These are phyloP conservation scores for Galeopsis tetrahit DNA, from an alignment of 257 asterid genomes.

Conservation along the genomic window DNA sequence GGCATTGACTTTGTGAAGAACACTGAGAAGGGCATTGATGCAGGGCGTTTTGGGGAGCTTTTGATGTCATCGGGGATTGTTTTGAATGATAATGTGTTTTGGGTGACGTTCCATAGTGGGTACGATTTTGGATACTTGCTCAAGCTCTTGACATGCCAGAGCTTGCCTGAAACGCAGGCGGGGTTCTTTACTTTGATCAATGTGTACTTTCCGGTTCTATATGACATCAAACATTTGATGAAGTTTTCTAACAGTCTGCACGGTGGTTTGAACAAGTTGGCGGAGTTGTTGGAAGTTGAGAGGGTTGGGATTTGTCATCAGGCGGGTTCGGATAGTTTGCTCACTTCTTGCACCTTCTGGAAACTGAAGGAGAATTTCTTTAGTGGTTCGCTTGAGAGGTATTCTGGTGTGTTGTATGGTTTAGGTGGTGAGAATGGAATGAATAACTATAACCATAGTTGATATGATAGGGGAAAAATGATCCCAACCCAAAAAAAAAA, in stretches of 20 bases:
- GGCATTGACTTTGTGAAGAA: slow-evolving; percentile 67
- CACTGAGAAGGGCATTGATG: slow-evolving; percentile 59
- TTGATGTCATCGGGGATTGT: slow-evolving; percentile 81
- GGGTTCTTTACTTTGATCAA: slow-evolving; percentile 61
- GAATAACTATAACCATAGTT: slow-evolving; percentile 39
- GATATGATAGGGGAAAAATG: slow-evolving; percentile 19
- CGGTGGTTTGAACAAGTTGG: slow-evolving; percentile 79
- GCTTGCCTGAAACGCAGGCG: slow-evolving; percentile 60
- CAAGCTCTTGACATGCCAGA: slow-evolving; percentile 70
- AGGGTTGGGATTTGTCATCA: slow-evolving; percentile 83
- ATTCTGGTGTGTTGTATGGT: slow-evolving; percentile 76
- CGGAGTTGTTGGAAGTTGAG: slow-evolving; percentile 74
- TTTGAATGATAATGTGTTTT: slow-evolving; percentile 60
- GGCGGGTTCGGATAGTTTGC: slow-evolving; percentile 84
- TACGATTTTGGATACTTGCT: slow-evolving; percentile 79
- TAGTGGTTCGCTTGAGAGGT: slow-evolving; percentile 68
- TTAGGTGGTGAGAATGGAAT: slow-evolving; percentile 70
- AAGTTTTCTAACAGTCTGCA: slow-evolving; percentile 72
- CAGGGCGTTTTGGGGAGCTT: slow-evolving; percentile 68
- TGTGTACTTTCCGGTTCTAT: slow-evolving; percentile 66
- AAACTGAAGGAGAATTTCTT: slow-evolving; percentile 71
- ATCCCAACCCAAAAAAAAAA: slow-evolving; percentile 1
- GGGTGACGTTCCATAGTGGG: slow-evolving; percentile 85
- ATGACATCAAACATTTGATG: slow-evolving; percentile 78
- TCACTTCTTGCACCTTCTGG: slow-evolving; percentile 66